Conservation (phyloP, 176 grass and related monocot species). For the bread wheat (Triticum aestivum) region DNA sequence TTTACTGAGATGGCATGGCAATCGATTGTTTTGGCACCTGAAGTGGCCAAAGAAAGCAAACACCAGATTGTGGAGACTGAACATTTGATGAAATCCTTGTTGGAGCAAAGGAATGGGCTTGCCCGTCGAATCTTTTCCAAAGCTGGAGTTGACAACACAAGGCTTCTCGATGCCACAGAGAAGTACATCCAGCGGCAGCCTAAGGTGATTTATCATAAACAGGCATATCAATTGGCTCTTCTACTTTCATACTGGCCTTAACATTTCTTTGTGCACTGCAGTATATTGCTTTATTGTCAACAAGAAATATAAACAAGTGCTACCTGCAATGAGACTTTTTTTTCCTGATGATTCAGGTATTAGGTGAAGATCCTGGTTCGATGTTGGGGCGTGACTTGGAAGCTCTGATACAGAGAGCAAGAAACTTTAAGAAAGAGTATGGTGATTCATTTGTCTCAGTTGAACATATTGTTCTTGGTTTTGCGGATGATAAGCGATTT, state of each 20-base stretch:
- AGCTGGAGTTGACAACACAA: slow-evolving; percentile 87
- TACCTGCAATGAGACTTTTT: background rate
- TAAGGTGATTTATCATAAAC: slow-evolving; percentile 53
- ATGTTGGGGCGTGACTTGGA: slow-evolving; percentile 95
- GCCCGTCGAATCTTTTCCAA: slow-evolving; percentile 95
- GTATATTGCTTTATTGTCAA: background rate
- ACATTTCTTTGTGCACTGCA: background rate
- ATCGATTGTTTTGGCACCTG: slow-evolving; percentile 75
- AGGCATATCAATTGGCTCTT: background rate
- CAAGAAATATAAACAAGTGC: background rate
- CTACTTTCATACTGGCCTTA: background rate
- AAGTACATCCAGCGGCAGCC: slow-evolving; percentile 94
- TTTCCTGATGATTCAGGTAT: slow-evolving; percentile 44
- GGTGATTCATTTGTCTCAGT: slow-evolving; percentile 93
- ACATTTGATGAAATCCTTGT: slow-evolving; percentile 90
- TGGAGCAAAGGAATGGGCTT: slow-evolving; percentile 97
- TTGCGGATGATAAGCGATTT: slow-evolving; percentile 84
- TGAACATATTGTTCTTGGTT: slow-evolving; percentile 91
- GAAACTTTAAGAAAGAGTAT: slow-evolving; percentile 93
- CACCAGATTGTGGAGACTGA: slow-evolving; percentile 98
- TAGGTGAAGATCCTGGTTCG: slow-evolving; percentile 87
- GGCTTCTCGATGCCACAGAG: slow-evolving; percentile 87
- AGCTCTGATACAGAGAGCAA: slow-evolving; percentile 81
- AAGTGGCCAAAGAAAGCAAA: slow-evolving; percentile 91
- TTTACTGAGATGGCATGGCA: slow-evolving; percentile 99